Evolutionary conservation across 192 early-diverging fungal species (phyloP), one percentile per base, ranked within the genome.

Genomic region (Endogone sp.): DNA sequence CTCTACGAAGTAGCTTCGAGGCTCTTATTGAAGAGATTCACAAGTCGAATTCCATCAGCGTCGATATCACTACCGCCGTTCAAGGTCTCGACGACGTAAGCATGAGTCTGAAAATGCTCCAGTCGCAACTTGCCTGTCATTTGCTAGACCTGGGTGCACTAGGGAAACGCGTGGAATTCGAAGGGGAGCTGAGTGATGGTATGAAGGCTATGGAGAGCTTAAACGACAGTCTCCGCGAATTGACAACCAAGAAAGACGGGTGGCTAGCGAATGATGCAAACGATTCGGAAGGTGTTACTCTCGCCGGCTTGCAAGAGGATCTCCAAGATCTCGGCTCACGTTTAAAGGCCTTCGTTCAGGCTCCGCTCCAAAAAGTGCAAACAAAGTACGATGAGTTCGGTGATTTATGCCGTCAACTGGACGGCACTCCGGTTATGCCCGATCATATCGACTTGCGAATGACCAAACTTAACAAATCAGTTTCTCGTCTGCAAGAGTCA

Each of bases 391-490:
- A 75, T 20, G 29, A 26, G 9, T 75, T 75, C 56, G 63, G 62
- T n/a, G 65, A 60, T 21, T 75, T 63, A 23, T 75, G 70, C 25
- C 62, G 56, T 25, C 25, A 60, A 29, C 32, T 75, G 4, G 25
- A 68, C 20, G 23, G 64, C 22, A 68, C 74, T 8, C 63, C 71
- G 25, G 68, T 68, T 22, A 75, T 31, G 4, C 74, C 74, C 20
- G 74, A 75, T 66, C 74, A 75, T 58, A 62, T 75, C 25, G 74
- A 71, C 28, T 64, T 60, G 21, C 32, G 31, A 16, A 75, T 75
- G 74, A 65, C 64, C 10, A 37, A 63, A 2, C 29, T 70, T n/a
- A 28, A 31, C 20, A 44, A 64, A 31, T 56, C 55, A 0, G 29
- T 30, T 13, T 26, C 26, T 29, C 63, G 74, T 13, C 63, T 70